Conservation (phyloP, 495 filamentous ascomycete genomes). For the Penicillium diatomitis region DNA sequence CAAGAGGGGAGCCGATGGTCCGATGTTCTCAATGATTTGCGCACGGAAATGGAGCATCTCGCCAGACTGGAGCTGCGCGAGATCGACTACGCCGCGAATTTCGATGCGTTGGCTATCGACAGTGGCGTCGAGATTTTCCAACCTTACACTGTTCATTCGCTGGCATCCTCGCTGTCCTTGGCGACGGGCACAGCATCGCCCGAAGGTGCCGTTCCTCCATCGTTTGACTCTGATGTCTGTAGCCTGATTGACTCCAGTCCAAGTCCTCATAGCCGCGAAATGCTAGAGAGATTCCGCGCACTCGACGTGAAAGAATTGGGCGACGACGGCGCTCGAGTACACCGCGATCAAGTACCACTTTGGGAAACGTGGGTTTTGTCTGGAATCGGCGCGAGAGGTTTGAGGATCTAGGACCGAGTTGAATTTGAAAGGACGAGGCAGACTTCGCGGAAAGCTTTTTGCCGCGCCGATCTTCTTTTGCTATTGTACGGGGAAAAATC, state of each 20-base stretch:
- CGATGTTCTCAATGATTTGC: conserved; percentile 48
- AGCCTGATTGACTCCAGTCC: conserved; percentile 8
- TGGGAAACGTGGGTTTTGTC: conserved; percentile 60
- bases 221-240: neutral
- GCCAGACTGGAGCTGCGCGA: conserved; percentile 52
- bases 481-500: too few relatives aligned
- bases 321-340: conserved; percentile 48
- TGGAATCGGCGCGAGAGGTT: conserved; percentile 2
- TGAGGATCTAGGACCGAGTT: too few relatives aligned
- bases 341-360: conserved; percentile 42
- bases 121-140: conserved; percentile 20
- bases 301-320: conserved; percentile 41
- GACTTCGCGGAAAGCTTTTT: too few relatives aligned
- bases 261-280: conserved; percentile 2
- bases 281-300: conserved; percentile 14
- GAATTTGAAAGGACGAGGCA: conserved; percentile 1
- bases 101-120: conserved; percentile 31
- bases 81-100: conserved; percentile 51
- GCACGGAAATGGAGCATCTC: conserved; percentile 47
- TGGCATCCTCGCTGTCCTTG: conserved; percentile 8
- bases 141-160: neutral
- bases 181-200: conserved; percentile 5
- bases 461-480: too few relatives aligned
- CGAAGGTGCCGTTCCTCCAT: neutral
- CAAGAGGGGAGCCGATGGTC: conserved; percentile 51